Evolutionary conservation across 129 eudicot genomes (phyloP), one percentile per base, ranked within the genome.

Genomic region (Escallonia rubra): DNA sequence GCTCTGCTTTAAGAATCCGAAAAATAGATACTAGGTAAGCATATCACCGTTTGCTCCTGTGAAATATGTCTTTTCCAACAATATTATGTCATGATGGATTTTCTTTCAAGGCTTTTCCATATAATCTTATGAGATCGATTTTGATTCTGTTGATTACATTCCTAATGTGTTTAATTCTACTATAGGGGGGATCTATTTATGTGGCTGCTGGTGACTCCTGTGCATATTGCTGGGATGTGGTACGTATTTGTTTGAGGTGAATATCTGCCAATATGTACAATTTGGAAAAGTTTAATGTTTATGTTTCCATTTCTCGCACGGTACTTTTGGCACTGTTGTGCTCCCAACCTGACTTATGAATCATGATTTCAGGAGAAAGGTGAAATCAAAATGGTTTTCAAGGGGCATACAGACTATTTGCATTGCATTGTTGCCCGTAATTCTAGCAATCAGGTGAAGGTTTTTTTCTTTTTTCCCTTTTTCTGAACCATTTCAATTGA

Each of bases 161-260:
- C 6, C 13, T 14, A 64, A 15, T 50, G 5, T 42, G 3, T 41
- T 16, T 59, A 7, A 2, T 39, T 70, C 42, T 51, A 64, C 45
- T 41, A 59, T 59, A 92, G 96, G 90, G 80, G 43, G 88, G 95
- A 49, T 86, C 95, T 10, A 75, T 93, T 58, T 93, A 76, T 75
- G 84, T 85, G 58, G 98, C 96, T 57, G 87, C 95, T 74, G 98
- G 98, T 68, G 92, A 93, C 76, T 89, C 98, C 46, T 79, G 81
- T 79, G 96, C 95, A 59, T 93, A 93, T 81, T 89, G 96, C 83
- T 93, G 98, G 98, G 98, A 93, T 74, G 78, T 93, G 96, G 98
- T 92, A 92, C 71, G 91, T 73, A 76, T 74, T 50, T 68, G 23
- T 64, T 61, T 46, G 75, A 77, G 67, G 76, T 79, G 82, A 69